These are phyloP conservation scores for Boletellus ananas DNA, from an alignment of 768 basidiomycete genomes.

Conservation along the genomic window DNA sequence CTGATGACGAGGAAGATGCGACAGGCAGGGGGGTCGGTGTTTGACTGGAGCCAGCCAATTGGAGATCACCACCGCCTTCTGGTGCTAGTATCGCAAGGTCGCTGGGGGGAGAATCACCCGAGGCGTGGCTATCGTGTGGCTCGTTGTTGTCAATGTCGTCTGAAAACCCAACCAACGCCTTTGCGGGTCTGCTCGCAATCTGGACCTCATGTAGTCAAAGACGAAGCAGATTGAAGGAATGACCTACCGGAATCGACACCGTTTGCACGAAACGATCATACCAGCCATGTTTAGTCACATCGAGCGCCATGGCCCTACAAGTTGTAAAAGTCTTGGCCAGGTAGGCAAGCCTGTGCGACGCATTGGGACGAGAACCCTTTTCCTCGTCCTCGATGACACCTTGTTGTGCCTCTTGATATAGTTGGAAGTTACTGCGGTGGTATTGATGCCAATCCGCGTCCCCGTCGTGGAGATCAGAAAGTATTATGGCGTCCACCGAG, in stretches of 20 bases:
- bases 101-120: background rate
- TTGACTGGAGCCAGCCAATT: background rate
- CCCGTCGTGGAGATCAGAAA: constrained; percentile 12
- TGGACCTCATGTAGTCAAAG: constrained; percentile 4
- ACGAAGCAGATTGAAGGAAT: background rate
- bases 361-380: constrained; percentile 34
- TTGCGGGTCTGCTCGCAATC: constrained; percentile 17
- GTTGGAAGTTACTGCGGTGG: constrained; percentile 23
- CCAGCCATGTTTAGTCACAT: constrained; percentile 50
- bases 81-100: background rate
- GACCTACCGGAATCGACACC: constrained; percentile 24
- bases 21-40: background rate
- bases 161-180: constrained; percentile 9
- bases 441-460: constrained; percentile 34
- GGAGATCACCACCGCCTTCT: background rate
- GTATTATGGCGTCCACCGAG: constrained; percentile 35
- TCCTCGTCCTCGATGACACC: constrained; percentile 32
- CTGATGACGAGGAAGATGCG: background rate
- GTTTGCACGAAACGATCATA: constrained; percentile 46
- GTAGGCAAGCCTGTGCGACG: constrained; percentile 37
- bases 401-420: constrained; percentile 12
- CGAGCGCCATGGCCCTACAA: constrained; percentile 45
- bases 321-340: constrained; percentile 45
- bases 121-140: background rate
- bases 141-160: constrained; percentile 8